Base-by-base conservation (phyloP, 78 protist genomes). In the Dictyostelium citrinum region DNA sequence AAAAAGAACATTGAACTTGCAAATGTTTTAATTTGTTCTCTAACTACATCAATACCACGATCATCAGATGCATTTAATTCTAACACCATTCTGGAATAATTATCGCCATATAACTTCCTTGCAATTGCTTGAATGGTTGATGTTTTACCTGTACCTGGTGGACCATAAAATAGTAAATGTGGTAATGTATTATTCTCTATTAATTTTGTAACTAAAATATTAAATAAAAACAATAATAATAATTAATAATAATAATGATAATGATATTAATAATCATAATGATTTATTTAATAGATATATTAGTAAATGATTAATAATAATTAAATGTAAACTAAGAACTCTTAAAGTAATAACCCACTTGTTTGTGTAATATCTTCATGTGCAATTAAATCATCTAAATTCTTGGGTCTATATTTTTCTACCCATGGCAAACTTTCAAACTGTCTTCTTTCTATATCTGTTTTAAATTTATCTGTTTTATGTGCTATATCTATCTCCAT, bases 1-100 rank as follows among this genome's bases (percentile, higher is more conserved):
- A 96, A 82, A 35, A 97, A 60, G 5, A 70, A 74, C 99, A 95
- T 99, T 98, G 84, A 96, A 95, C 94, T 99, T 99, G 99, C 99
- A 74, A 99, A 99, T 72, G 91, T 96, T 90, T 99, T 99, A 91
- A 99, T 99, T 70, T 97, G 97, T 74, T 97, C 97, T 20, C 99
- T 94, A 16, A 99, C 99, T 2, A 99, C 99, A 29, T 98, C 99
- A 39, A 99, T 98, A 12, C 99, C 99, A 1, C 99, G 95, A 17
- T 99, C 99, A 77, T 99, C 99, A 0, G 99, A 98, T 0, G 99
- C 99, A 81, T 99, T 99, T 39, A 99, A 96, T 96, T 98, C 99
- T 20, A 98, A 95, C 17, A 98, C 95, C 97, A 97, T 97, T 64
- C 79, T 14, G 6, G 83, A 35, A 43, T 91, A 96, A 5, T 71